These are phyloP conservation scores for Lactarius tabidus DNA, from an alignment of 768 basidiomycete species.

Conservation along the genomic window DNA sequence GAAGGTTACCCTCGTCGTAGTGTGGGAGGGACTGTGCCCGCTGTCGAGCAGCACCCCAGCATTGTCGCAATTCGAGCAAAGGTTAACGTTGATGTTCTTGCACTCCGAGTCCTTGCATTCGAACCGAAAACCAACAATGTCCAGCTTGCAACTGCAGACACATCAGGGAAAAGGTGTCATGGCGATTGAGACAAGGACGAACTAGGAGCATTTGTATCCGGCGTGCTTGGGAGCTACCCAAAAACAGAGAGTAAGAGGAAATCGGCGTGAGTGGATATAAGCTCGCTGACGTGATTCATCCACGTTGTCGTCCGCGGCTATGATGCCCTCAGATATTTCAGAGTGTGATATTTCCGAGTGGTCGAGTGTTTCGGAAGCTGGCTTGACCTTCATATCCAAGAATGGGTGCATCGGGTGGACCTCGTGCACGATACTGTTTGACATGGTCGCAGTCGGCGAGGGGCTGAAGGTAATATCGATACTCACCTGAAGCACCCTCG, in stretches of 20 bases:
- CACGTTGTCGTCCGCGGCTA: not conserved
- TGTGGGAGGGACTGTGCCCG: slow-evolving; percentile 80
- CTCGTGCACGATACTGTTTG: slow-evolving; percentile 75
- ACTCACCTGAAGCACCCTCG: slow-evolving; percentile 74
- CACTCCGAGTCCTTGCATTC: slow-evolving; percentile 93
- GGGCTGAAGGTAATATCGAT: not conserved
- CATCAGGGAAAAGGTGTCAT: slow-evolving; percentile 8
- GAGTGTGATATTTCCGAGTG: slow-evolving; percentile 39
- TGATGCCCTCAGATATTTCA: slow-evolving; percentile 24
- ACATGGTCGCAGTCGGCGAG: slow-evolving; percentile 12
- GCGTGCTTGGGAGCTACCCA: slow-evolving; percentile 22
- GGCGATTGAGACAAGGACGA: not conserved
- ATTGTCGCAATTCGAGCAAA: slow-evolving; percentile 83
- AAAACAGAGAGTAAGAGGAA: not conserved
- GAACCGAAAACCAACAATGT: slow-evolving; percentile 93
- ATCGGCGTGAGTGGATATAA: slow-evolving; percentile 2
- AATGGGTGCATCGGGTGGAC: slow-evolving; percentile 89
- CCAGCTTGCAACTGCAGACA: slow-evolving; percentile 67
- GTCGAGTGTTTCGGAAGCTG: slow-evolving; percentile 35
- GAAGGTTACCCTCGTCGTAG: slow-evolving; percentile 78
- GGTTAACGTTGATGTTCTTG: slow-evolving; percentile 46
- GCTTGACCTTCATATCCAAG: slow-evolving; percentile 69
- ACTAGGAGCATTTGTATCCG: slow-evolving; percentile 23
- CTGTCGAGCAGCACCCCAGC: slow-evolving; percentile 76
- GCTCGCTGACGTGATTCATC: slow-evolving; percentile 21